Evolutionary conservation across 2,329 filamentous ascomycete genomes (phyloP).

Genomic region (Lecanicillium sp.): DNA sequence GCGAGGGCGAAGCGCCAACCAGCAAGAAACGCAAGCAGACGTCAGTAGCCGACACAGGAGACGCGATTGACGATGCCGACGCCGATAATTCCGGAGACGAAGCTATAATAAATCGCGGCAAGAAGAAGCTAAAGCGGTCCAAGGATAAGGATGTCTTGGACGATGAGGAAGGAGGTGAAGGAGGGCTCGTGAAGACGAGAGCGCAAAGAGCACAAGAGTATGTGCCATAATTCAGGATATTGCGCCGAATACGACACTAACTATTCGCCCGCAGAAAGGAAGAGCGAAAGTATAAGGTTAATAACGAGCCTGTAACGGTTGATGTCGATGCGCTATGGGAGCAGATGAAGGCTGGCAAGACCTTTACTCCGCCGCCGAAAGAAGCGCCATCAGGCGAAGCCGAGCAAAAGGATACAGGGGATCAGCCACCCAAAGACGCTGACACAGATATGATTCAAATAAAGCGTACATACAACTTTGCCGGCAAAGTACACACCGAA

Average conservation of each 20-base stretch:
- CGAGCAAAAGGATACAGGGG: slow-evolving; percentile 2
- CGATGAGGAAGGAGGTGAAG: slow-evolving; percentile 50
- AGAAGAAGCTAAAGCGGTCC: slow-evolving; percentile 38
- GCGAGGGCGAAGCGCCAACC: slow-evolving; percentile 20
- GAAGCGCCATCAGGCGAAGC: not conserved
- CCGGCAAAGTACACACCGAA: slow-evolving; percentile 62
- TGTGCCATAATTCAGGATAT: slow-evolving; percentile 11
- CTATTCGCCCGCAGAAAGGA: slow-evolving; percentile 37
- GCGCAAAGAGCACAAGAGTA: slow-evolving; percentile 60
- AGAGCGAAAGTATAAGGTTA: slow-evolving; percentile 44
- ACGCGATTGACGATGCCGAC: slow-evolving; percentile 32
- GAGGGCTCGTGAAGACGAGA: slow-evolving; percentile 63
- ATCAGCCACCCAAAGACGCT: slow-evolving; percentile 12
- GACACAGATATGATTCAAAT: slow-evolving; percentile 47
- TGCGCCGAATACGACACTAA: slow-evolving; percentile 10
- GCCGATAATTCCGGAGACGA: slow-evolving; percentile 68
- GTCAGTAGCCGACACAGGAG: slow-evolving; percentile 15
- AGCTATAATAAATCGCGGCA: slow-evolving; percentile 54
- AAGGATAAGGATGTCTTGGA: slow-evolving; percentile 27
- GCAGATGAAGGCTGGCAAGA: slow-evolving; percentile 46
- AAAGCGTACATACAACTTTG: slow-evolving; percentile 67
- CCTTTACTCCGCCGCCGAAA: slow-evolving; percentile 6
- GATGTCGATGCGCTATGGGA: slow-evolving; percentile 66
- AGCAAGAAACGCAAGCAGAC: slow-evolving; percentile 3
- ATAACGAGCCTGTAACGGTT: slow-evolving; percentile 54